Evolutionary conservation across 495 filamentous ascomycete species (phyloP).

Genomic region (Aspergillus nanangensis): DNA sequence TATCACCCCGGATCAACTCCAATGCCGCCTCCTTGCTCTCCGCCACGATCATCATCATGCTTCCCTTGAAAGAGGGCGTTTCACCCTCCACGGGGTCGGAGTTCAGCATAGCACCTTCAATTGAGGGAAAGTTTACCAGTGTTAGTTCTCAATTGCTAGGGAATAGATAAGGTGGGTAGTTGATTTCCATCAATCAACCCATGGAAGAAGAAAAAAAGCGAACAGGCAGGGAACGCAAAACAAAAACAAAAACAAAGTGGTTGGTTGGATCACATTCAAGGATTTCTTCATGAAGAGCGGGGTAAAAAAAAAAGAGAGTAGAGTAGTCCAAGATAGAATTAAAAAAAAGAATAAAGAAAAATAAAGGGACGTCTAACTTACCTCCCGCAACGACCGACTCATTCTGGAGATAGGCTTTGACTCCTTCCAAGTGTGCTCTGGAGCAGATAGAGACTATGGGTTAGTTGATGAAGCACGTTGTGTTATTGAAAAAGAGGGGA

Average conservation of each 20-base stretch:
- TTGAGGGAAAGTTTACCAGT: background rate
- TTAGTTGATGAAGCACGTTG: background rate
- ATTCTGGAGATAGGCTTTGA: constrained; percentile 30
- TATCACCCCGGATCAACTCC: constrained; percentile 62
- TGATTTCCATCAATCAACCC: too few species aligned
- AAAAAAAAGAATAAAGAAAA: constrained; percentile 1
- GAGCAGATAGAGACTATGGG: background rate
- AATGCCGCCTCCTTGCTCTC: constrained; percentile 65
- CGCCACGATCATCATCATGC: constrained; percentile 58
- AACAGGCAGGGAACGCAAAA: too few species aligned
- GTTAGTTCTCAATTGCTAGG: background rate
- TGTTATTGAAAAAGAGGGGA: background rate
- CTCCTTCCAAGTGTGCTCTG: constrained; percentile 30
- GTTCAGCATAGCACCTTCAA: constrained; percentile 64
- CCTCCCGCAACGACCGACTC: constrained; percentile 34
- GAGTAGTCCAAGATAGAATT: background rate
- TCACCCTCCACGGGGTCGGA: constrained; percentile 60
- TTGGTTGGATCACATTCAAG: too few species aligned
- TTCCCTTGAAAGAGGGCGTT: constrained; percentile 62
- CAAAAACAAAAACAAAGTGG: too few species aligned
- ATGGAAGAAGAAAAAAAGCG: too few species aligned
- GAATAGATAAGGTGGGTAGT: background rate
- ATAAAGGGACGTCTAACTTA: constrained; percentile 18
- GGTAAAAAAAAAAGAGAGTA: background rate
- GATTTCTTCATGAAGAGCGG: background rate